Percentiles rank a stretch among this genome's conserved stretches.
These are phyloP conservation scores for Chlorella sp. DNA, from an alignment of 139 green algal species.

Conservation along the genomic window DNA sequence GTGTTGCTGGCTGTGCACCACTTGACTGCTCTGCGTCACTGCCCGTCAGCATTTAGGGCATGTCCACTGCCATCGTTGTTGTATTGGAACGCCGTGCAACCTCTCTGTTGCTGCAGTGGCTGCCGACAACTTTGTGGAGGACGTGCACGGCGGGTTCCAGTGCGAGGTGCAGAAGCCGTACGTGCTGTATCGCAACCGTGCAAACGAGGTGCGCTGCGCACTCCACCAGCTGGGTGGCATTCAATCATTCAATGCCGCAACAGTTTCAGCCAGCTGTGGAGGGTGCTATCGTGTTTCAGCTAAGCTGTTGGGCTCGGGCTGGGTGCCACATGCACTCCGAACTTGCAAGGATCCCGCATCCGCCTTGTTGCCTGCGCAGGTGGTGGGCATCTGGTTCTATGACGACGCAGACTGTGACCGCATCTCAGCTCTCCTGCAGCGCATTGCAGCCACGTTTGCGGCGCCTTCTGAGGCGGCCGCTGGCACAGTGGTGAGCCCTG, in stretches of 20 bases:
- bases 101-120: not conserved
- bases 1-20: no score
- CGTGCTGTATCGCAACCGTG: conserved; percentile 84
- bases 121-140: conserved; percentile 82
- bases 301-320: not conserved
- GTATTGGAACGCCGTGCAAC: not conserved
- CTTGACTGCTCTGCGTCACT: not conserved
- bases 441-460: conserved; percentile 51
- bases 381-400: conserved; percentile 95
- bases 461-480: conserved; percentile 10
- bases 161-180: conserved; percentile 84
- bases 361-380: conserved; percentile 41
- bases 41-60: not conserved
- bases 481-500: not conserved
- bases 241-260: no score
- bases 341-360: no score
- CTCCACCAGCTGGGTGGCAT: not conserved
- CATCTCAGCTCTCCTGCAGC: conserved; percentile 66
- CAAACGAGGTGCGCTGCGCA: conserved; percentile 49
- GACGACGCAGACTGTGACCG: conserved; percentile 76
- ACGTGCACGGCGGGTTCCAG: conserved; percentile 68
- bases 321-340: not conserved
- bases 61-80: not conserved
- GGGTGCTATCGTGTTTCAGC: not conserved
- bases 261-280: no score